Conservation (phyloP, 371 early-diverging fungal species). For the Rhizopus microsporus region DNA sequence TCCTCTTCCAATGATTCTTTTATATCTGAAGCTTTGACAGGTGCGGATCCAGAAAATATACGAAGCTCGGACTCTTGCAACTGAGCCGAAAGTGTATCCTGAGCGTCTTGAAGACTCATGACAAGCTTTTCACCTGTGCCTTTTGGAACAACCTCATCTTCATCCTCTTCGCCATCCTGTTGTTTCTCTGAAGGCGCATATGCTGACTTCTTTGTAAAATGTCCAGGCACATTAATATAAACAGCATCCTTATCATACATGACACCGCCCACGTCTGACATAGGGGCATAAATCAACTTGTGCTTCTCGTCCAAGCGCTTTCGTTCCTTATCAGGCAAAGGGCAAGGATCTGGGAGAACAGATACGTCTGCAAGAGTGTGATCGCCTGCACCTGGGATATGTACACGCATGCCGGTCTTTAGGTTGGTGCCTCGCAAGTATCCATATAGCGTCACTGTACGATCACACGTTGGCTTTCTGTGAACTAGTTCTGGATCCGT, state of each 20-base stretch:
- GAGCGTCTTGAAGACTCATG: conserved; percentile 85
- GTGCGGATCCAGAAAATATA: conserved; percentile 79
- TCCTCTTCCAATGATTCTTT: conserved; percentile 38
- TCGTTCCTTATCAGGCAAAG: conserved; percentile 90
- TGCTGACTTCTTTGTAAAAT: conserved; percentile 69
- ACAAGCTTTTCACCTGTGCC: conserved; percentile 92
- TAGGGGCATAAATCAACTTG: conserved; percentile 97
- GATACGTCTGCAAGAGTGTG: conserved; percentile 74
- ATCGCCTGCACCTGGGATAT: conserved; percentile 97
- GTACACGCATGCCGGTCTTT: conserved; percentile 79
- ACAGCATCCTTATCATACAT: conserved; percentile 98
- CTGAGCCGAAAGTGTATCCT: conserved; percentile 75
- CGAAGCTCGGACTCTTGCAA: conserved; percentile 77
- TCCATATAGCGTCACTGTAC: conserved; percentile 93
- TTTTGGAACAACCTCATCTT: conserved; percentile 31
- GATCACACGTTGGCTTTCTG: conserved; percentile 81
- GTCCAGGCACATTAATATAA: conserved; percentile 93
- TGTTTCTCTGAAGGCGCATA: conserved; percentile 43
- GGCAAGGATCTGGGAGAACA: conserved; percentile 89
- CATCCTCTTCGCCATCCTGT: conserved; percentile 40
- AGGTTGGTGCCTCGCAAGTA: conserved; percentile 94
- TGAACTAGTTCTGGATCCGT: conserved; percentile 89
- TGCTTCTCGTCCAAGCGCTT: conserved; percentile 89
- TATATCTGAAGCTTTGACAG: conserved; percentile 68
- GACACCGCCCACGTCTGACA: conserved; percentile 97